Evolutionary conservation across 305 asterid species (phyloP).

Genomic region (Fraxinus platypoda): DNA sequence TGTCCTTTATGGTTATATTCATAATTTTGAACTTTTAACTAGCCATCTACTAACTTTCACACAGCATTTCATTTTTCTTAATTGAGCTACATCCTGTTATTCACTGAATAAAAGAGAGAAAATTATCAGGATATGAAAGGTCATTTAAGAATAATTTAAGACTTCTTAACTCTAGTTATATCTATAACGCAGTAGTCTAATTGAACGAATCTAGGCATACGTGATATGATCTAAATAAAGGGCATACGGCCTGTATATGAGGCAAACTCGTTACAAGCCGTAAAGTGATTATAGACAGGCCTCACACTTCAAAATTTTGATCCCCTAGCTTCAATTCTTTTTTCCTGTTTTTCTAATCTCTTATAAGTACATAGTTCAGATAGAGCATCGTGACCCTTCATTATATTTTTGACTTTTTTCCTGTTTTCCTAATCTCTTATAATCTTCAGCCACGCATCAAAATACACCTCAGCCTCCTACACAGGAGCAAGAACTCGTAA

Average conservation of each 20-base stretch:
- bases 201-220: neutral
- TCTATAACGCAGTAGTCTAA: neutral
- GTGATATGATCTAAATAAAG: neutral
- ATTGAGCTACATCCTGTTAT: neutral
- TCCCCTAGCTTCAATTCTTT: neutral
- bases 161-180: neutral
- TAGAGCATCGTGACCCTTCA: neutral
- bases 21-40: neutral
- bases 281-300: neutral
- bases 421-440: no score
- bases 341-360: neutral
- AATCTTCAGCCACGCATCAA: neutral
- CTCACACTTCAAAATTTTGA: neutral
- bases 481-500: neutral
- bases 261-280: neutral
- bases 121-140: neutral
- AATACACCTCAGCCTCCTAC: neutral
- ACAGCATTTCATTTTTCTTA: neutral
- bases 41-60: neutral
- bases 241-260: neutral
- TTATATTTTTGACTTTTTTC: no score
- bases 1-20: neutral
- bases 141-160: neutral
- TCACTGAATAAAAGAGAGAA: neutral
- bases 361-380: neutral